Conservation (phyloP, 1,284 basidiomycete genomes). For the Gomphus bonarii region DNA sequence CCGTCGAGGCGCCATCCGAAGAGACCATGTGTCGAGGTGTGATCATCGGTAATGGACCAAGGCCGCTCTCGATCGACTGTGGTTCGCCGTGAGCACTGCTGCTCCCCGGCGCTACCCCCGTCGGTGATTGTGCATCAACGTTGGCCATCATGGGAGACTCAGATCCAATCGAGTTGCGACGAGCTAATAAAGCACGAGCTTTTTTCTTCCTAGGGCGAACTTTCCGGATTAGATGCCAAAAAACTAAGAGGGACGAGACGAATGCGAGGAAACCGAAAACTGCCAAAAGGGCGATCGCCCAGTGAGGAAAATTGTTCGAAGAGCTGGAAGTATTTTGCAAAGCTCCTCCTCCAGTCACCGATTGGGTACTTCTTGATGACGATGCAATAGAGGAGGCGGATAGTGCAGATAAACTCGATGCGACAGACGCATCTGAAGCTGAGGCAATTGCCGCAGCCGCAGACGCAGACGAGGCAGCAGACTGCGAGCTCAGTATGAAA, state of each 20-base stretch:
- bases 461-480: conserved; percentile 17
- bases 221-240: conserved; percentile 61
- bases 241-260: conserved; percentile 50
- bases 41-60: conserved; percentile 1
- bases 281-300: conserved; percentile 84
- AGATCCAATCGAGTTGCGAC: conserved; percentile 65
- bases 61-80: neutral
- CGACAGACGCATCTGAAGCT: conserved; percentile 1
- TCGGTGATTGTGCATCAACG: conserved; percentile 27
- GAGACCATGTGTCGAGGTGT: conserved; percentile 26
- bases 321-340: conserved; percentile 34
- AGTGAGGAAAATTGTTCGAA: conserved; percentile 51
- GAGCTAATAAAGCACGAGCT: conserved; percentile 27
- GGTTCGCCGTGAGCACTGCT: conserved; percentile 1
- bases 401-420: conserved; percentile 13
- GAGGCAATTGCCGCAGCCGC: conserved; percentile 28
- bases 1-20: conserved; percentile 56
- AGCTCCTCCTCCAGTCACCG: conserved; percentile 22
- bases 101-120: conserved; percentile 23
- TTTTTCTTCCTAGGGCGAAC: conserved; percentile 40
- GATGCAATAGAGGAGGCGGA: conserved; percentile 21
- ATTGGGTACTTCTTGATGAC: neutral
- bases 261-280: conserved; percentile 75
- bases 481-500: conserved; percentile 37
- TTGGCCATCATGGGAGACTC: conserved; percentile 72